These are phyloP conservation scores for Emmonsia crescens DNA, from an alignment of 2,329 filamentous ascomycete species.

Conservation along the genomic window DNA sequence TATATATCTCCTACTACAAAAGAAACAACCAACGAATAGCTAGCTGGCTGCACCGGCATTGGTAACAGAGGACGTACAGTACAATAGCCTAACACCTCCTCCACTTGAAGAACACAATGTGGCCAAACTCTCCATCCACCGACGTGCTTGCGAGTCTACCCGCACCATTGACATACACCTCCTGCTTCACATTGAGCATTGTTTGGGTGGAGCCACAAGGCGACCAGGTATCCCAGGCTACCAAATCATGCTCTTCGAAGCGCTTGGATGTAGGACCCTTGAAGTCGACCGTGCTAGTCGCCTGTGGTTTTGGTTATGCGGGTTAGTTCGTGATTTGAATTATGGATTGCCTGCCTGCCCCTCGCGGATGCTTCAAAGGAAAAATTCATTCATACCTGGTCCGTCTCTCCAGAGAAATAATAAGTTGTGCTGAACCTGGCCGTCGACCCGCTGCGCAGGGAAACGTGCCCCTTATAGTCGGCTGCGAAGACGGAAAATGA, in stretches of 20 bases:
- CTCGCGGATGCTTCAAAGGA: too few relatives aligned
- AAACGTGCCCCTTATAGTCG: slow-evolving; percentile 9
- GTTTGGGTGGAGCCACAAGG: slow-evolving; percentile 1
- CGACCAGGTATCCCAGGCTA: slow-evolving; percentile 5
- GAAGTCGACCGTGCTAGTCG: neutral
- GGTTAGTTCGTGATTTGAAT: neutral
- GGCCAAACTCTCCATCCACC: neutral
- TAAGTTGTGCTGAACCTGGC: slow-evolving; percentile 7
- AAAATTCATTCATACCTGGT: slow-evolving; percentile 6
- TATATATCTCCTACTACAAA: too few relatives aligned
- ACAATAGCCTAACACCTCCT: neutral
- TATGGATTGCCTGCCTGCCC: neutral
- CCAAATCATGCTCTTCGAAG: neutral
- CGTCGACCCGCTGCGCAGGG: slow-evolving; percentile 4
- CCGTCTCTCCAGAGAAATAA: slow-evolving; percentile 12
- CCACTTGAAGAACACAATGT: slow-evolving; percentile 3
- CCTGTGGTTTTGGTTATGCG: neutral
- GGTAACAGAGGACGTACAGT: neutral
- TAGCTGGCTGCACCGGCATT: neutral
- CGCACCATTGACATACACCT: neutral
- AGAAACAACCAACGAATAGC: too few relatives aligned
- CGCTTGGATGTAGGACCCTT: neutral
- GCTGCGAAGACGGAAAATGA: slow-evolving; percentile 9
- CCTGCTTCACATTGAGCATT: slow-evolving; percentile 3
- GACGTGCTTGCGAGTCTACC: slow-evolving; percentile 3